Conservation (phyloP, 108 stramenopile genomes). For the Mediolabrus comicus region DNA sequence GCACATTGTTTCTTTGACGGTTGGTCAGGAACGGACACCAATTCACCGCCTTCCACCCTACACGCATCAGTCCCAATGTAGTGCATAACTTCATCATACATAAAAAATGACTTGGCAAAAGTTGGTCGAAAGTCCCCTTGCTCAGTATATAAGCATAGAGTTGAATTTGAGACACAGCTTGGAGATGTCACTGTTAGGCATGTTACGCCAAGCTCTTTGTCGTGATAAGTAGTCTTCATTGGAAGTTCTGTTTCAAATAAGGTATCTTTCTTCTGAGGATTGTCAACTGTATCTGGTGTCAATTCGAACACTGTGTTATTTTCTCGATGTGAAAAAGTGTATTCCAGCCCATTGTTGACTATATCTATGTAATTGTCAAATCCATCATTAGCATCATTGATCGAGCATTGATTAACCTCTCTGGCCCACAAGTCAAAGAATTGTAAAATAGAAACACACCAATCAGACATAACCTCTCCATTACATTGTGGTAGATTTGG, state of each 20-base stretch:
- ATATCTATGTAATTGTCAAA: neutral
- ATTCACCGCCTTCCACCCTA: neutral
- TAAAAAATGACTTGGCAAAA: conserved; percentile 2
- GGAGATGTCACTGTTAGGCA: conserved; percentile 3
- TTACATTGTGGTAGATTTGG: conserved; percentile 13
- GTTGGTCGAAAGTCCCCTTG: neutral
- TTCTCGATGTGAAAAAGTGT: neutral
- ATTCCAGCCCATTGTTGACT: neutral
- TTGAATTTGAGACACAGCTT: neutral
- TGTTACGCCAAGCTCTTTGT: neutral
- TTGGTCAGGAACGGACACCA: neutral
- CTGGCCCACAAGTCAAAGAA: conserved; percentile 28
- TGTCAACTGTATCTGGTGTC: neutral
- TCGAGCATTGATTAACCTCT: conserved; percentile 6
- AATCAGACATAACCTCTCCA: conserved; percentile 2
- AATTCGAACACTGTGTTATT: conserved; percentile 4
- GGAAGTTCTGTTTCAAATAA: neutral
- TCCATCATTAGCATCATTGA: neutral
- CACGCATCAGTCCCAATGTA: neutral
- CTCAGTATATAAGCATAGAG: neutral
- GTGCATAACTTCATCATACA: conserved; percentile 1
- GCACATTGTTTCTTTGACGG: neutral
- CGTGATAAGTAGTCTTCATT: neutral
- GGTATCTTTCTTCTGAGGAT: neutral
- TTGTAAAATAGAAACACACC: conserved; percentile 18